A percentile compares a stretch with the other conserved stretches of the same genome.
These are phyloP conservation scores for Gossypium australe DNA, from an alignment of 345 rosid genomes.

Conservation along the genomic window DNA sequence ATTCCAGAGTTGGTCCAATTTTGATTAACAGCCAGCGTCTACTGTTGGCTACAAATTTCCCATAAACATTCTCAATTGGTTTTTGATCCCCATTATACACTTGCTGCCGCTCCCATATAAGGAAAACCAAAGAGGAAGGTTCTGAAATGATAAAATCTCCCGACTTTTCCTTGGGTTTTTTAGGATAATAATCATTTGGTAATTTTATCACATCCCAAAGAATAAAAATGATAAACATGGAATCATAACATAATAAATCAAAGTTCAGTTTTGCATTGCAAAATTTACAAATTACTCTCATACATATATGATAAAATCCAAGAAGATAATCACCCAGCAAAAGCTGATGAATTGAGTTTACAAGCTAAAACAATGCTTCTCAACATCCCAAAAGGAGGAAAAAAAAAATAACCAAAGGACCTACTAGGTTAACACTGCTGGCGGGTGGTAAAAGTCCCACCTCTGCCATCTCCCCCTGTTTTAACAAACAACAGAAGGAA, in stretches of 20 bases:
- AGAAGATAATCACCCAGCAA: neutral
- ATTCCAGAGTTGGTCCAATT: too few species aligned
- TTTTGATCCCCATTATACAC: too few species aligned
- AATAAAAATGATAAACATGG: neutral
- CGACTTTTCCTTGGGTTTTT: too few species aligned
- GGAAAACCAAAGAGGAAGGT: too few species aligned
- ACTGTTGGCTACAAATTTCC: too few species aligned
- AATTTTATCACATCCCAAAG: neutral
- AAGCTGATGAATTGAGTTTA: slow-evolving; percentile 16
- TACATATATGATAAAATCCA: neutral
- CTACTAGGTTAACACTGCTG: slow-evolving; percentile 1
- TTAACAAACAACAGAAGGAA: neutral
- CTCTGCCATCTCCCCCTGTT: slow-evolving; percentile 31
- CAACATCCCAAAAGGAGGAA: neutral
- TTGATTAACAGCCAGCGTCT: too few species aligned
- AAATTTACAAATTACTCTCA: slow-evolving; percentile 3
- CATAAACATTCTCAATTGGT: too few species aligned
- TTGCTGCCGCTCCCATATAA: too few species aligned
- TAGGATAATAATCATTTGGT: neutral
- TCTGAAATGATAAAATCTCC: too few species aligned
- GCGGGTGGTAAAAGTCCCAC: slow-evolving; percentile 56
- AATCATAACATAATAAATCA: neutral
- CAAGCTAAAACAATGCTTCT: neutral
- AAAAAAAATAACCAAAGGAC: neutral
- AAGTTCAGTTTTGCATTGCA: neutral